These are phyloP conservation scores for Metschnikowia gelsemii DNA, from an alignment of 805 yeast genomes.

Conservation along the genomic window DNA sequence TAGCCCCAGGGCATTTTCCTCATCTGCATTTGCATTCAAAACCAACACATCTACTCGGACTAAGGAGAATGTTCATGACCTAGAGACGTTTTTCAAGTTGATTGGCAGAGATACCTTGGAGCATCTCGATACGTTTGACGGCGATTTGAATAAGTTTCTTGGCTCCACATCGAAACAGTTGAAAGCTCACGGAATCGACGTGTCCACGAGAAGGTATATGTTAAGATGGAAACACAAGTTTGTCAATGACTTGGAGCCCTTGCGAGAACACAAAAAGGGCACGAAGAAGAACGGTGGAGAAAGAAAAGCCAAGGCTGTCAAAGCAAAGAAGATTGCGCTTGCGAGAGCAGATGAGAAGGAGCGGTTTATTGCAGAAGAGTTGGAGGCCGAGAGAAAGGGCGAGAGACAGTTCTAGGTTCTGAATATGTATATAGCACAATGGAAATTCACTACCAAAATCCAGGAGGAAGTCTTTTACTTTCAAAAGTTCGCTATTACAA, in stretches of 20 bases:
- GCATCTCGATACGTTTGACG: constrained; percentile 63
- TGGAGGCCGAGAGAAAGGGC: constrained; percentile 43
- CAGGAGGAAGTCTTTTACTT: too few relatives aligned
- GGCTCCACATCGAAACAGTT: constrained; percentile 50
- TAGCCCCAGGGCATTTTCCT: constrained; percentile 14
- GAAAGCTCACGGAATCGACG: constrained; percentile 77
- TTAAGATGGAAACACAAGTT: constrained; percentile 70
- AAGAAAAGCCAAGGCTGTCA: constrained; percentile 58
- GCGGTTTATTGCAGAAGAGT: constrained; percentile 34
- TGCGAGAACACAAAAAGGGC: constrained; percentile 60
- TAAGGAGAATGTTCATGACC: constrained; percentile 54
- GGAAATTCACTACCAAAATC: neutral
- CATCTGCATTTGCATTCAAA: constrained; percentile 18
- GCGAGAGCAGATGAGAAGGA: constrained; percentile 55
- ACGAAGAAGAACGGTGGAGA: constrained; percentile 84
- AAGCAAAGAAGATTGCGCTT: constrained; percentile 59
- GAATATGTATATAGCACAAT: constrained; percentile 11
- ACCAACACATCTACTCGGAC: constrained; percentile 55
- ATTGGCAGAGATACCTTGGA: constrained; percentile 79
- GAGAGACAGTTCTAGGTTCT: constrained; percentile 39
- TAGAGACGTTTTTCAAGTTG: constrained; percentile 64
- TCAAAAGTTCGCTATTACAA: too few relatives aligned
- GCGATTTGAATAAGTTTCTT: constrained; percentile 60
- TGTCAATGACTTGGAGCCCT: constrained; percentile 52
- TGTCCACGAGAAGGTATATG: constrained; percentile 68